Percentiles rank a stretch among this genome's conserved stretches.
Conservation (phyloP, 345 rosid species). For the Linum tenue region DNA sequence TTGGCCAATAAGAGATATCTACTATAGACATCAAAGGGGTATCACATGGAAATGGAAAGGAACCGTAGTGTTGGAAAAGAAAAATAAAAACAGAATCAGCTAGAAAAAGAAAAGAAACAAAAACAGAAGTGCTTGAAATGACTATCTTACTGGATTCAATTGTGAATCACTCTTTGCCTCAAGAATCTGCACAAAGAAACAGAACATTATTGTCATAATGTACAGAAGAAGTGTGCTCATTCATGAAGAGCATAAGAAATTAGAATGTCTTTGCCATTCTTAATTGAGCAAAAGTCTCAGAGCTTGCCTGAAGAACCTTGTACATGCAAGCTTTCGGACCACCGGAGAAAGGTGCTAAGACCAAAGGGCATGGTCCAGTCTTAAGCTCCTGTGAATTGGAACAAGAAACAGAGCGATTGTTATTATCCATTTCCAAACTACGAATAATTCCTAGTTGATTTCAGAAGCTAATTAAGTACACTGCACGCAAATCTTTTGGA, state of each 20-base stretch:
- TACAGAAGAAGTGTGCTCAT: background rate
- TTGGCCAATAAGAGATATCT: background rate
- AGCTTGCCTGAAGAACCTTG: constrained; percentile 77
- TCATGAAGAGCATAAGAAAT: background rate
- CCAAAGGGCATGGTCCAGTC: constrained; percentile 60
- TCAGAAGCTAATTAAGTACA: background rate
- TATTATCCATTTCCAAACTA: constrained; percentile 5
- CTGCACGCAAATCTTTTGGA: background rate
- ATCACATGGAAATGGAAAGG: background rate
- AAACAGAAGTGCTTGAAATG: background rate
- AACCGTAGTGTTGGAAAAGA: background rate
- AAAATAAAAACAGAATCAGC: background rate
- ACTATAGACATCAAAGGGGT: background rate
- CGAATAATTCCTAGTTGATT: background rate
- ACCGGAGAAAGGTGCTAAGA: constrained; percentile 80
- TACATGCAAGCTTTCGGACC: constrained; percentile 92
- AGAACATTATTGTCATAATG: constrained; percentile 6
- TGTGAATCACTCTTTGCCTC: constrained; percentile 47
- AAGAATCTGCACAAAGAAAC: constrained; percentile 46
- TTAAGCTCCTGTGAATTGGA: constrained; percentile 53
- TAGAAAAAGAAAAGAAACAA: background rate
- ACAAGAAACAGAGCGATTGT: constrained; percentile 6
- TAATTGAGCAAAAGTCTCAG: background rate
- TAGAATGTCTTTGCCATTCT: background rate
- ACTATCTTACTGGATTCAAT: constrained; percentile 38